phyloP scores from a whole-genome alignment of 768 basidiomycete genomes.

The Lactarius akahatsu region DNA sequence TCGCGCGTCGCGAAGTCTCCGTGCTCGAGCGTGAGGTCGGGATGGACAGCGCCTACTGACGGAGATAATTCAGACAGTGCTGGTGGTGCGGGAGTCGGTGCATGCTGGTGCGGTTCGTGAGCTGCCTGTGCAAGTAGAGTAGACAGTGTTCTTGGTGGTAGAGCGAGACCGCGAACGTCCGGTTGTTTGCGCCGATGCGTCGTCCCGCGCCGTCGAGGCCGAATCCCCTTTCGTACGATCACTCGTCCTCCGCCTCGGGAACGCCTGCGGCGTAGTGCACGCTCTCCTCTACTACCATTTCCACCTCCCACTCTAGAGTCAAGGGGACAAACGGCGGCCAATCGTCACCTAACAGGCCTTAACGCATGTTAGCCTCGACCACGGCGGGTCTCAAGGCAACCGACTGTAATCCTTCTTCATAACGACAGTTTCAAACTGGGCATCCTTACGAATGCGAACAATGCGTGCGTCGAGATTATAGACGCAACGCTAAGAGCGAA shows the following conservation, averaged over 20 bases:
- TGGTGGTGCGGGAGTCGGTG: constrained; percentile 34
- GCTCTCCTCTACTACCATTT: constrained; percentile 21
- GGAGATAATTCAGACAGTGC: constrained; percentile 43
- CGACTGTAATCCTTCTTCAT: constrained; percentile 15
- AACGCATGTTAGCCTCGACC: neutral
- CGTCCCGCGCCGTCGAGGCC: constrained; percentile 13
- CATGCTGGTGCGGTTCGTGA: constrained; percentile 31
- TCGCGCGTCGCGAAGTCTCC: constrained; percentile 32
- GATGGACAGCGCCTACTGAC: constrained; percentile 39
- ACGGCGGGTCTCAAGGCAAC: neutral
- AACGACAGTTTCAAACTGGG: neutral
- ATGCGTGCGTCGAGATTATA: neutral
- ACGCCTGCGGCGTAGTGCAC: neutral
- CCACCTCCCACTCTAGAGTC: neutral
- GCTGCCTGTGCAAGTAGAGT: constrained; percentile 33
- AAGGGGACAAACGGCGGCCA: constrained; percentile 4
- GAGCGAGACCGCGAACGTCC: constrained; percentile 38
- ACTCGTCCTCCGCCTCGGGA: neutral
- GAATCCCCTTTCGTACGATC: constrained; percentile 5
- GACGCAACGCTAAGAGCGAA: constrained; percentile 7
- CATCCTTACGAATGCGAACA: constrained; percentile 1
- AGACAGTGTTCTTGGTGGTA: constrained; percentile 51
- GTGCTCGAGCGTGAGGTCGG: constrained; percentile 41
- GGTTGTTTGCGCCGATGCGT: constrained; percentile 6
- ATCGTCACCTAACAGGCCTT: constrained; percentile 14